These are phyloP conservation scores for Aspergillus incahuasiensis DNA, from an alignment of 495 filamentous ascomycete species.

Conservation along the genomic window DNA sequence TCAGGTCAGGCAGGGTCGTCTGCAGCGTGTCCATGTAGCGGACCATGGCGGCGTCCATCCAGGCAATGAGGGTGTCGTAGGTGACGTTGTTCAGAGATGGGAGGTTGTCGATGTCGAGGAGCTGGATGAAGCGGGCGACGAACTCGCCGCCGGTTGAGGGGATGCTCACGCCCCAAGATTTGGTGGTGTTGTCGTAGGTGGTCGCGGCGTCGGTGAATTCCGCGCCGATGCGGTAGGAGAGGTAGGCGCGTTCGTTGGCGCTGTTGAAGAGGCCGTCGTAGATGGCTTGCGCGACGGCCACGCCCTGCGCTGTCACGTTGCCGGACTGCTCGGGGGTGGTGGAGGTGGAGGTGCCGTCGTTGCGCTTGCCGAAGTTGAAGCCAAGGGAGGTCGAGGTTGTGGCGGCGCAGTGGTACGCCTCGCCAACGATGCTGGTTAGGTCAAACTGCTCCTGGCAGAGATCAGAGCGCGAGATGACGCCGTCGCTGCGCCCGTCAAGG, in stretches of 20 bases:
- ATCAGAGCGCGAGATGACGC: constrained; percentile 48
- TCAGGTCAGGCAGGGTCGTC: constrained; percentile 42
- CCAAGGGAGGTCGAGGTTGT: constrained; percentile 29
- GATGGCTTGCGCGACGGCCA: constrained; percentile 30
- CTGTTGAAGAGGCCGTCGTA: constrained; percentile 29
- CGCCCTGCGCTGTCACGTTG: constrained; percentile 24
- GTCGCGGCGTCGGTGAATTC: constrained; percentile 27
- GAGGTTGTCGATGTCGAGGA: constrained; percentile 24
- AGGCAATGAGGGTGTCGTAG: constrained; percentile 44
- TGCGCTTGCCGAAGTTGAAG: constrained; percentile 35
- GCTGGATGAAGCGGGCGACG: constrained; percentile 25
- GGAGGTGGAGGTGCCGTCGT: constrained; percentile 26
- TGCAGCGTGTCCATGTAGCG: constrained; percentile 28
- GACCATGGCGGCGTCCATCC: constrained; percentile 36
- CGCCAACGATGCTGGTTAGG: constrained; percentile 40
- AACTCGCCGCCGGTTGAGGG: constrained; percentile 24
- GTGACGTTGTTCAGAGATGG: constrained; percentile 38
- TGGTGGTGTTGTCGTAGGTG: constrained; percentile 17
- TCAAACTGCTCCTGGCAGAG: constrained; percentile 47
- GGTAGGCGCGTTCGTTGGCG: constrained; percentile 29
- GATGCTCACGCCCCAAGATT: constrained; percentile 20
- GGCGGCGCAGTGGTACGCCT: constrained; percentile 47
- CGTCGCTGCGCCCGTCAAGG: constrained; percentile 49
- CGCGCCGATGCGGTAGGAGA: constrained; percentile 30
- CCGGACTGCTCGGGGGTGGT: constrained; percentile 30